Percentiles rank a stretch among this genome's conserved stretches.
Conservation (phyloP, 306 rosid genomes). For the Coriaria nepalensis region DNA sequence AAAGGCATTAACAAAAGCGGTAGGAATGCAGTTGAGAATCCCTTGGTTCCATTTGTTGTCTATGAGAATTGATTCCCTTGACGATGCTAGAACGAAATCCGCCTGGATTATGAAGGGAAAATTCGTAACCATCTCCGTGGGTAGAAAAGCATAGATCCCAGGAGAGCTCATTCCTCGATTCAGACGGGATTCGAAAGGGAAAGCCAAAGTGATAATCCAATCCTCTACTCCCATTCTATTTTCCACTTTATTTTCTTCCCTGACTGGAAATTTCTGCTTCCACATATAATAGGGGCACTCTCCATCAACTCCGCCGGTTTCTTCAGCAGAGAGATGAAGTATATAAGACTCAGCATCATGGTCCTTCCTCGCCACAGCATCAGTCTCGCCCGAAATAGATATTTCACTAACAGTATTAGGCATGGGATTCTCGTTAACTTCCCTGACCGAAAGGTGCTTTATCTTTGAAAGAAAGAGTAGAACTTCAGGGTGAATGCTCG, state of each 20-base stretch:
- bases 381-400: slow-evolving; percentile 41
- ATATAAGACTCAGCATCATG: slow-evolving; percentile 59
- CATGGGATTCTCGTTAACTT: slow-evolving; percentile 25
- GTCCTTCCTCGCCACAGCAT: slow-evolving; percentile 34
- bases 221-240: slow-evolving; percentile 45
- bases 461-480: slow-evolving; percentile 58
- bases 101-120: slow-evolving; percentile 74
- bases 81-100: slow-evolving; percentile 62
- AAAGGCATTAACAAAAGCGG: slow-evolving; percentile 51
- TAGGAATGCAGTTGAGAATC: slow-evolving; percentile 49
- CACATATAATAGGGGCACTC: slow-evolving; percentile 54
- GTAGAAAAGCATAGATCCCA: slow-evolving; percentile 64
- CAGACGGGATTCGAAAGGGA: slow-evolving; percentile 45
- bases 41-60: slow-evolving; percentile 71
- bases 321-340: slow-evolving; percentile 33
- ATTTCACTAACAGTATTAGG: slow-evolving; percentile 31
- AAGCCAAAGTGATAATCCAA: slow-evolving; percentile 47
- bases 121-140: slow-evolving; percentile 58
- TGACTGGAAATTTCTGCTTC: slow-evolving; percentile 56
- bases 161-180: slow-evolving; percentile 26
- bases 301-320: slow-evolving; percentile 11
- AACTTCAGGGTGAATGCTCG: slow-evolving; percentile 54
- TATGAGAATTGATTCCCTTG: slow-evolving; percentile 54
- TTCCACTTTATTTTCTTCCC: slow-evolving; percentile 31
- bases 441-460: slow-evolving; percentile 47